These are phyloP conservation scores for Elaeis guineensis DNA, from an alignment of 176 grass and related monocot genomes.

Conservation along the genomic window DNA sequence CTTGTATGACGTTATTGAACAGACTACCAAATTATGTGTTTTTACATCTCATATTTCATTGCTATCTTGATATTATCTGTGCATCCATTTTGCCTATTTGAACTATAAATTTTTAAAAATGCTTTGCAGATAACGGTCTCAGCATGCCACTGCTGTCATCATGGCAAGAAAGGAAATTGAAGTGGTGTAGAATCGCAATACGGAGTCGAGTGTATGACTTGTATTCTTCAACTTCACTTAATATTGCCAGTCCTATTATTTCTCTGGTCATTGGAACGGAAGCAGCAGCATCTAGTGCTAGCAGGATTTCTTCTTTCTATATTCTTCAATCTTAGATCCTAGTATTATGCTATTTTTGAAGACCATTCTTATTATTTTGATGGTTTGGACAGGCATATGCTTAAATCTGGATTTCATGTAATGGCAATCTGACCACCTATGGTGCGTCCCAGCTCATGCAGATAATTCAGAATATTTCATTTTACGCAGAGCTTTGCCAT, in stretches of 20 bases:
- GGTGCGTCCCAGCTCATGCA: constrained; percentile 82
- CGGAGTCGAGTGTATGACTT: constrained; percentile 82
- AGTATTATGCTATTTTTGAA: no score
- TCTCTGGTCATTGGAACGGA: constrained; percentile 78
- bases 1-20: no score
- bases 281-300: constrained; percentile 54
- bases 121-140: constrained; percentile 12
- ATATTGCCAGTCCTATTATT: constrained; percentile 83
- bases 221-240: constrained; percentile 37
- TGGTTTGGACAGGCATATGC: constrained; percentile 44
- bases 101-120: not conserved
- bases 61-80: no score
- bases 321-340: no score
- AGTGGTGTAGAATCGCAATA: constrained; percentile 59
- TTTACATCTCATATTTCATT: no score
- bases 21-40: no score
- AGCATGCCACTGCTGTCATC: constrained; percentile 49
- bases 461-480: constrained; percentile 27
- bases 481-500: no score
- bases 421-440: constrained; percentile 84
- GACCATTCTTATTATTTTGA: no score
- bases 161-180: constrained; percentile 66
- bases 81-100: no score
- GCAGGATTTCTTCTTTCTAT: constrained; percentile 42
- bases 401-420: constrained; percentile 88